Base-by-base conservation (phyloP, 2,329 filamentous ascomycete genomes). In the Dendryphion nanum region DNA sequence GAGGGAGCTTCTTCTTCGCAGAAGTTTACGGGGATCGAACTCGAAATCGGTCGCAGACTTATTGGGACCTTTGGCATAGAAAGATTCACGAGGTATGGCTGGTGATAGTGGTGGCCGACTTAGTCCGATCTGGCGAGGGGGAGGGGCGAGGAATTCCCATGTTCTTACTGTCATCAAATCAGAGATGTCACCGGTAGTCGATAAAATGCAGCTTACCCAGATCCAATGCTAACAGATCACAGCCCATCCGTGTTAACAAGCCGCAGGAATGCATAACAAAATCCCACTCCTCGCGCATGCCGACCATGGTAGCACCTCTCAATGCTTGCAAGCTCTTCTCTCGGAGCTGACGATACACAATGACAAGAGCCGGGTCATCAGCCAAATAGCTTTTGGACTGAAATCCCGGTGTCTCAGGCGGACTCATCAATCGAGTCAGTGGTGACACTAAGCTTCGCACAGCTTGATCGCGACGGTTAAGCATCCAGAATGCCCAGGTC, bases 401-500 rank as follows among this genome's bases (percentile, higher is more conserved):
- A 37, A 90, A 73, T 47, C 83, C 84, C 0, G 85, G 81, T 1
- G 80, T 81, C 40, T 76, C 76, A 0, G 84, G 82, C 0, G 81
- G 84, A 42, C 83, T 79, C 6, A 93, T 69, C 1, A 95, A 75
- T 0, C 79, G 81, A 45, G 86, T 83, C 1, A 95, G 79, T 1
- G 90, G 89, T 1, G 85, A 87, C 51, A 95, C 85, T 3, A 98
- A 72, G 5, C 85, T 82, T 36, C 87, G 81, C 5, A 96, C 89
- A 5, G 91, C 86, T 74, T 89, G 86, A 50, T 94, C 86, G 43
- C 83, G 81, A 45, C 86, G 79, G 24, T 82, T 82, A 4, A 97
- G 75, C 76, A 95, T 87, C 85, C 89, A 95, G 60, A 95, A 95
- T 2, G 88, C 87, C 93, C 93, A 98, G 0, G 86, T 93, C 8